Evolutionary conservation across 75 land plant species (phyloP), one percentile per base, ranked within the genome.

Genomic region (Cunninghamia lanceolata): DNA sequence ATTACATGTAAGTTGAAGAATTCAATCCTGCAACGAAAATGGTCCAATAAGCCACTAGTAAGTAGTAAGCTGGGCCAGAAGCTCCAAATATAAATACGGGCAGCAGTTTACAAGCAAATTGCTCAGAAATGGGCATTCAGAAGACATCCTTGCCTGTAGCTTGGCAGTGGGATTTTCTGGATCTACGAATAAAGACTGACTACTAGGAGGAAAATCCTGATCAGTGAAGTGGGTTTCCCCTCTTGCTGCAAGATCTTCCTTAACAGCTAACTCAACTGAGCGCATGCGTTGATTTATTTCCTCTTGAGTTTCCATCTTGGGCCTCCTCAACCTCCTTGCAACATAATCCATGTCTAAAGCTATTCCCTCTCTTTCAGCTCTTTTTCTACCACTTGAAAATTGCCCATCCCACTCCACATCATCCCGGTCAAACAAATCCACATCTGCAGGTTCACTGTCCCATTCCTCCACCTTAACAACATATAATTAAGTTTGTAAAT

Each of bases 401-500:
- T 98, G 99, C 17, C 96, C 99, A 88, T 98, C 99, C 99, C 99
- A 98, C 76, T 94, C 95, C 38, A 93, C 89, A 70, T 98, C 99
- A 88, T 98, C 99, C 74, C 97, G 91, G 56, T 97, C 96, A 87
- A 95, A 95, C 17, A 94, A 68, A 83, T 96, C 96, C 68, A 96
- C 91, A 82, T 97, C 99, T 70, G 90, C 95, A 84, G 97, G 94
- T 53, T 97, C 99, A 90, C 91, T 95, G 47, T 96, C 96, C 96
- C 98, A 97, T 56, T 94, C 99, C 88, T 95, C 97, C 77, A 87
- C 93, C 98, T 96, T 75, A 11, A 87, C 53, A 47, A 53, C 21
- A 28, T 32, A 75, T 53, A 45, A 45, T 38, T 79, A 80, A 80
- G 82, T 80, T n/a, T 4, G 13, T 13, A 3, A 80, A 45, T 80